Percentiles rank a stretch among this genome's conserved stretches.
Evolutionary conservation across 2,329 filamentous ascomycete genomes (phyloP).

Genomic region (Rhytidhysteron rufulum): DNA sequence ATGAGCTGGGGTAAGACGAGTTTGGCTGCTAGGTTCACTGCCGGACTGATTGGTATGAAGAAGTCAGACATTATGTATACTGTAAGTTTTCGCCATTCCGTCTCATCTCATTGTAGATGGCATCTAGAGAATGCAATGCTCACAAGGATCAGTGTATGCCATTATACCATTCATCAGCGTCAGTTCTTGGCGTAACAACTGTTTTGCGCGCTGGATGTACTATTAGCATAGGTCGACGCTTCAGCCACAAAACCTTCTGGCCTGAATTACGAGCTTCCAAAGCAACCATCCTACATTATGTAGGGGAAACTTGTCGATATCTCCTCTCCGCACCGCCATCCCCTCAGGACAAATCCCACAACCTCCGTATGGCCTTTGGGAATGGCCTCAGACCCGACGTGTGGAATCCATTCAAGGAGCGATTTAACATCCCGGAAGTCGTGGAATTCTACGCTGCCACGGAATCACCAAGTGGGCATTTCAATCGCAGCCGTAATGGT

Average conservation of each 20-base stretch:
- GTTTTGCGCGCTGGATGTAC: constrained; percentile 24
- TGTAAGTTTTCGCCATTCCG: not conserved
- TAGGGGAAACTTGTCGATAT: constrained; percentile 38
- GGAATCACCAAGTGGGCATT: constrained; percentile 57
- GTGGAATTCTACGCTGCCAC: constrained; percentile 39
- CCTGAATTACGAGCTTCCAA: constrained; percentile 30
- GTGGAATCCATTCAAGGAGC: constrained; percentile 38
- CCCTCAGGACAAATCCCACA: constrained; percentile 27
- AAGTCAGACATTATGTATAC: constrained; percentile 32
- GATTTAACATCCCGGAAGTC: constrained; percentile 35
- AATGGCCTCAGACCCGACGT: constrained; percentile 41
- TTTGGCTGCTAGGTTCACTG: constrained; percentile 14
- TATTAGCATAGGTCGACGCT: constrained; percentile 25
- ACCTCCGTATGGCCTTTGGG: constrained; percentile 30
- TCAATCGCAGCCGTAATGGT: constrained; percentile 52
- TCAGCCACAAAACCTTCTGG: constrained; percentile 38
- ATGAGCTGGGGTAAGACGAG: constrained; percentile 25
- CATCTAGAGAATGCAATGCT: not conserved
- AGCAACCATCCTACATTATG: constrained; percentile 37
- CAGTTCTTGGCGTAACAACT: constrained; percentile 24
- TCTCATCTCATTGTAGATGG: not conserved
- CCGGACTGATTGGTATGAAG: constrained; percentile 21
- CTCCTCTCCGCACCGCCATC: constrained; percentile 31
- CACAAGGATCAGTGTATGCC: constrained; percentile 25
- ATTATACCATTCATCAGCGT: constrained; percentile 33